A percentile compares a stretch with the other conserved stretches of the same genome.
phyloP scores from a whole-genome alignment of 2,329 filamentous ascomycete species.

The Zalaria obscura region DNA sequence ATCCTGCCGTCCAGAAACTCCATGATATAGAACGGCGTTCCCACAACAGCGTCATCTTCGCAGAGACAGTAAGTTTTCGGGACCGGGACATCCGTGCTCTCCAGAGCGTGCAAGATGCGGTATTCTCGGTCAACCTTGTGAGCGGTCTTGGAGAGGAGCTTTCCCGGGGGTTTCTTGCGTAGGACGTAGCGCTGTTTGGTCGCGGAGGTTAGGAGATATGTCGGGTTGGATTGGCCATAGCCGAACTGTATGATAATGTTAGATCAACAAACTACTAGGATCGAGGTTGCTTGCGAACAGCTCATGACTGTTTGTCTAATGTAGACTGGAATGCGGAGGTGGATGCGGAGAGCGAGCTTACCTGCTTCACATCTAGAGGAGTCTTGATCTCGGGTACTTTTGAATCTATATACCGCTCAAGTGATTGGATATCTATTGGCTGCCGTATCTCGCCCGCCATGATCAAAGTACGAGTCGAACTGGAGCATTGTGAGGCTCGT shows the following conservation, averaged over 20 bases:
- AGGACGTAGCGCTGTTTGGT: conserved; percentile 65
- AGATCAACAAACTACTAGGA: not conserved
- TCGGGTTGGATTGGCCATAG: conserved; percentile 95
- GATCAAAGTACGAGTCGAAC: too few relatives aligned
- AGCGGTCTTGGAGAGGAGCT: conserved; percentile 81
- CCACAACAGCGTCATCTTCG: conserved; percentile 65
- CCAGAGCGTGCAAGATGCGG: conserved; percentile 73
- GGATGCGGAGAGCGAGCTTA: conserved; percentile 20
- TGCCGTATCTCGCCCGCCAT: conserved; percentile 87
- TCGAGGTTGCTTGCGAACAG: not conserved
- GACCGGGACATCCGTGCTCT: conserved; percentile 68
- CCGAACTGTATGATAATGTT: conserved; percentile 52
- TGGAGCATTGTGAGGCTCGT: too few relatives aligned
- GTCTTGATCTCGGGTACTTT: conserved; percentile 74
- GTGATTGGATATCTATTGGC: conserved; percentile 66
- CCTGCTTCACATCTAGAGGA: conserved; percentile 82
- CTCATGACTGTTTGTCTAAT: not conserved
- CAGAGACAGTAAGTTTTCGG: conserved; percentile 75
- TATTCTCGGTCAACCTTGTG: conserved; percentile 96
- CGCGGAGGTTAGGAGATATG: conserved; percentile 72
- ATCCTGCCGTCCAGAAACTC: conserved; percentile 87
- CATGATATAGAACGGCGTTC: conserved; percentile 96
- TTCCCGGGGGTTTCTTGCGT: conserved; percentile 95
- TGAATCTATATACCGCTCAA: conserved; percentile 63
- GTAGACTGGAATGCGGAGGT: not conserved